Base-by-base conservation (phyloP, 1,284 basidiomycete species). In the Lentinula novae-zelandiae region DNA sequence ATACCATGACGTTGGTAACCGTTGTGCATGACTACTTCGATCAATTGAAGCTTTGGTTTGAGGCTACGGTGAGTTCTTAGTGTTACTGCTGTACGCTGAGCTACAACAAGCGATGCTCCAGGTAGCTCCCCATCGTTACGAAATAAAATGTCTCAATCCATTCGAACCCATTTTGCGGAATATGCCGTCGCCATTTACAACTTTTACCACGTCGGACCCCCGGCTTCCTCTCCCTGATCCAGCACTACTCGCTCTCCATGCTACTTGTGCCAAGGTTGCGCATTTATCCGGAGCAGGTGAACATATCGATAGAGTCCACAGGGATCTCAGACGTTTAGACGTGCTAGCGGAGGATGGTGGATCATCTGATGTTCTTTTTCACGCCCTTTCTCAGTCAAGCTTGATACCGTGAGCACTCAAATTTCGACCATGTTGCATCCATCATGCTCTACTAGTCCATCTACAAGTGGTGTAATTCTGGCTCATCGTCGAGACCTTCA, bases 401-500 rank as follows among this genome's bases (percentile, higher is more conserved):
- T 17, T 17, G 17, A 17, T 17, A 17, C 17, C 17, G 17, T 17
- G 17, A 17, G 17, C 17, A 17, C 17, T 17, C n/a, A 17, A 17
- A 17, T 17, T 17, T 17, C 17, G 17, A 17, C 17, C 17, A 17
- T 17, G 17, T 17, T 17, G 17, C 17, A 17, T 17, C 17, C 17
- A 17, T 17, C 17, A 17, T 17, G 17, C 17, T 17, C 17, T 17
- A 17, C 17, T 17, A 17, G 17, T 17, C 17, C 17, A 17, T 17
- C 17, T 17, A 17, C 17, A 17, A 17, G 17, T 95, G 2, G 92
- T 98, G 2, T 96, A 98, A 67, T 99, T 98, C 75, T 98, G 96
- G 96, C 80, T 98, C 2, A 93, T 94, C 0, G 93, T 98, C 0
- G 95, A 98, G 73, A 94, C 93, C 56, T 96, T 98, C 82, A 98